Evolutionary conservation across 129 eudicot species (phyloP).

Genomic region (Mikania micrantha): DNA sequence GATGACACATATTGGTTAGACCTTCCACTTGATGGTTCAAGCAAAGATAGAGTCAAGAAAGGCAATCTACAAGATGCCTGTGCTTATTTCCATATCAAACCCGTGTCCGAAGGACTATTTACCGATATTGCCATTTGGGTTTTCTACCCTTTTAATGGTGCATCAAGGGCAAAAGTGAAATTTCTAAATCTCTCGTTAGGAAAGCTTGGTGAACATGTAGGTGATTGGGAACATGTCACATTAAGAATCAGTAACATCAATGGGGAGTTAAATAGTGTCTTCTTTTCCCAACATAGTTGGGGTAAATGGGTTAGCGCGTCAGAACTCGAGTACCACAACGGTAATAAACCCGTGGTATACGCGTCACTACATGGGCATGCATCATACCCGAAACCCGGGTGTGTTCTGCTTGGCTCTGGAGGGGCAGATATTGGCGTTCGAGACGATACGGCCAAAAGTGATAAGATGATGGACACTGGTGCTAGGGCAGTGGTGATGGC

Average conservation of each 20-base stretch:
- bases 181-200: not conserved
- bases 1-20: too few species aligned
- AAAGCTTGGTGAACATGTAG: slow-evolving; percentile 3
- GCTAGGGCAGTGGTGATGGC: not conserved
- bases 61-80: not conserved
- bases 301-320: slow-evolving; percentile 5
- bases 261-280: slow-evolving; percentile 6
- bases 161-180: slow-evolving; percentile 3
- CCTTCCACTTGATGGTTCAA: slow-evolving; percentile 1
- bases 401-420: not conserved
- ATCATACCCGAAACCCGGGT: not conserved
- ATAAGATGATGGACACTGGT: not conserved
- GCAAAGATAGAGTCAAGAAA: slow-evolving; percentile 7
- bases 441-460: slow-evolving; percentile 4
- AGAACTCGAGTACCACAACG: slow-evolving; percentile 3
- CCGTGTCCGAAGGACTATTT: not conserved
- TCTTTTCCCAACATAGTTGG: slow-evolving; percentile 8
- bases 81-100: slow-evolving; percentile 6
- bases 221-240: slow-evolving; percentile 7
- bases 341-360: not conserved
- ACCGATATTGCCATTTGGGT: slow-evolving; percentile 7
- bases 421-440: not conserved
- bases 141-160: slow-evolving; percentile 1
- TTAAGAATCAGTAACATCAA: slow-evolving; percentile 1
- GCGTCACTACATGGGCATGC: slow-evolving; percentile 8